These are phyloP conservation scores for Zygoascus ofunaensis DNA, from an alignment of 805 yeast species.

Conservation along the genomic window DNA sequence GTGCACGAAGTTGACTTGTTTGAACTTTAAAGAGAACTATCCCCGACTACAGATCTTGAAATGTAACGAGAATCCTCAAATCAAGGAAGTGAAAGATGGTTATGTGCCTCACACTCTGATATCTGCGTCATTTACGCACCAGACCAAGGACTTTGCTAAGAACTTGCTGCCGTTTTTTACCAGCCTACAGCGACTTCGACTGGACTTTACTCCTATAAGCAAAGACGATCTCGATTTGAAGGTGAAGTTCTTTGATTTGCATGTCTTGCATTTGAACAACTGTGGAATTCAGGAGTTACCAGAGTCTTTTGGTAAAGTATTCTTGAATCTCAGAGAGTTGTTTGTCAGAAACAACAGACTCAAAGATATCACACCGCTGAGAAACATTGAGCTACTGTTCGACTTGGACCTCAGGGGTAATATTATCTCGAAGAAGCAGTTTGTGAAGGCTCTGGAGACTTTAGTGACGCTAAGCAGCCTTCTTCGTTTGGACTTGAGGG, in stretches of 20 bases:
- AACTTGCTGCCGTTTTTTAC: neutral
- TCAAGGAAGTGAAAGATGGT: slow-evolving; percentile 21
- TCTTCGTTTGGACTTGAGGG: slow-evolving; percentile 23
- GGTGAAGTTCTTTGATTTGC: slow-evolving; percentile 30
- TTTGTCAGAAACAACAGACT: slow-evolving; percentile 26
- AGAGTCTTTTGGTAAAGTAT: slow-evolving; percentile 15
- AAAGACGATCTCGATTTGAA: slow-evolving; percentile 33
- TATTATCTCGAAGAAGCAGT: slow-evolving; percentile 10
- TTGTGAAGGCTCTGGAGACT: slow-evolving; percentile 16
- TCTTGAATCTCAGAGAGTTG: slow-evolving; percentile 27
- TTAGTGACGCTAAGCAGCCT: slow-evolving; percentile 15
- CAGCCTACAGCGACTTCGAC: neutral
- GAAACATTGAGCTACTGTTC: slow-evolving; percentile 21
- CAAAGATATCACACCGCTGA: slow-evolving; percentile 20
- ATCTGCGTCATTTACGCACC: neutral
- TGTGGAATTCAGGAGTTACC: slow-evolving; percentile 22
- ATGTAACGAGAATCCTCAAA: slow-evolving; percentile 9
- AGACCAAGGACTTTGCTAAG: neutral
- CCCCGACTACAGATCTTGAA: slow-evolving; percentile 1
- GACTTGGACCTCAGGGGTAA: slow-evolving; percentile 24
- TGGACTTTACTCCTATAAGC: slow-evolving; percentile 21
- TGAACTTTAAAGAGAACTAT: neutral
- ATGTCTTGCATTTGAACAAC: slow-evolving; percentile 24
- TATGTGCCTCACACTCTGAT: slow-evolving; percentile 23
- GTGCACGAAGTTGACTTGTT: neutral